Evolutionary conservation across 129 eudicot species (phyloP).

Genomic region (Lactuca sativa): DNA sequence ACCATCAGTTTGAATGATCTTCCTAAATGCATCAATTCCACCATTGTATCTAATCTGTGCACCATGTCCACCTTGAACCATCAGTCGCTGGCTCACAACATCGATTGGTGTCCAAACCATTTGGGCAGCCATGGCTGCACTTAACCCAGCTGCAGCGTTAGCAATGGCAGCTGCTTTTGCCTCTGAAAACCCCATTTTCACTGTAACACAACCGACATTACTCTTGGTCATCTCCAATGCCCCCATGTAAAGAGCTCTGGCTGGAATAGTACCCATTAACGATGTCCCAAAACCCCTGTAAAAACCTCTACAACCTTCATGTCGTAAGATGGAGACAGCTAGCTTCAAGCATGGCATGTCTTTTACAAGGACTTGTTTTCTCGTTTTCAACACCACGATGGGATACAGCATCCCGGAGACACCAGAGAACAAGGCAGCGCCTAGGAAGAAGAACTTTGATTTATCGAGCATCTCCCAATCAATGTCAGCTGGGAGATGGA

Average conservation of each 20-base stretch:
- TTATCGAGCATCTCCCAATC: conserved; percentile 94
- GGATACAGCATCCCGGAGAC: conserved; percentile 83
- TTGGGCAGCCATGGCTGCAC: conserved; percentile 85
- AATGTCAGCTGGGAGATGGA: conserved; percentile 80
- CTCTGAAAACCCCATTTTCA: conserved; percentile 63
- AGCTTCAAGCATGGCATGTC: conserved; percentile 51
- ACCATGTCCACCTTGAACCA: conserved; percentile 70
- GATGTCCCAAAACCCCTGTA: conserved; percentile 86
- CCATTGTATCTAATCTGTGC: conserved; percentile 46
- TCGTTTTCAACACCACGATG: conserved; percentile 75
- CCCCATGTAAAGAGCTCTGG: conserved; percentile 84
- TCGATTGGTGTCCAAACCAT: conserved; percentile 92
- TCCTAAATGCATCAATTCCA: conserved; percentile 77
- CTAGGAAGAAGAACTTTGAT: conserved; percentile 77
- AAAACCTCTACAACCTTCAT: conserved; percentile 69
- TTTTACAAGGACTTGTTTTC: conserved; percentile 59
- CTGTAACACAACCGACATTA: conserved; percentile 62
- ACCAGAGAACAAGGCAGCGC: conserved; percentile 78
- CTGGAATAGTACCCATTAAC: conserved; percentile 80
- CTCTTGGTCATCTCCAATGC: conserved; percentile 87
- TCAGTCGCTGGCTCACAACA: conserved; percentile 87
- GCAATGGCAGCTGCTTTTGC: conserved; percentile 63
- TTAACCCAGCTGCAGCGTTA: conserved; percentile 74
- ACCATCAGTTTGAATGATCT: conserved; percentile 63
- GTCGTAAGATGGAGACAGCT: conserved; percentile 44